Evolutionary conservation across 345 rosid species (phyloP), one percentile per base, ranked within the genome.

Genomic region (Corchorus capsularis): DNA sequence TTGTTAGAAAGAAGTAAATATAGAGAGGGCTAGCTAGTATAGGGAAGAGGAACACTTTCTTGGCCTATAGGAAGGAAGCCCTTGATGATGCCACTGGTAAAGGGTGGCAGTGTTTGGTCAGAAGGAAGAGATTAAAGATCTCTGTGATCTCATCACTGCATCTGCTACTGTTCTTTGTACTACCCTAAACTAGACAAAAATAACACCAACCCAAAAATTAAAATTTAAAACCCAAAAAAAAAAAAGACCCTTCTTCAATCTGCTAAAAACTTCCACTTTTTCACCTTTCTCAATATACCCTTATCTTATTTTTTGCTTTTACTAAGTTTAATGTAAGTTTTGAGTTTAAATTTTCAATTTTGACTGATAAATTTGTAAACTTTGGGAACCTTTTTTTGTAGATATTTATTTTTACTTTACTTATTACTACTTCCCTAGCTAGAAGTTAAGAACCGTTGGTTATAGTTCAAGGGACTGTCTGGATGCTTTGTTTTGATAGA

Each of bases 101-200:
- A 83, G 78, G 78, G 62, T 81, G 85, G 89, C 87, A 86, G 85
- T 78, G 84, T 84, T 79, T 79, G 85, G 83, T 82, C 89, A 79
- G 86, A 81, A 27, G 73, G 73, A 78, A 77, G 75, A 80, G 85
- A 82, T 83, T 82, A 85, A 83, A 85, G 82, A 74, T 85, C 74
- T 80, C 79, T 85, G 77, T 84, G 85, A 63, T 76, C 80, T 88
- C 87, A 75, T 86, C 83, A 60, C 85, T 81, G 85, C 76, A 81
- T 69, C 74, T 75, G 65, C 82, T 79, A 82, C 80, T 79, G 54
- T 83, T 82, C 81, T 63, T 60, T 82, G 78, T 79, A 77, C 79
- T 74, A 46, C 59, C 22, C 54, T 10, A 16, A 49, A 73, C 57
- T 34, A 47, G 10, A 34, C 37, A 39, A 55, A 37, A 17, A 72